Percentiles rank a stretch among this genome's conserved stretches.
Evolutionary conservation across 2,329 filamentous ascomycete species (phyloP).

Genomic region (Arthroderma sp.): DNA sequence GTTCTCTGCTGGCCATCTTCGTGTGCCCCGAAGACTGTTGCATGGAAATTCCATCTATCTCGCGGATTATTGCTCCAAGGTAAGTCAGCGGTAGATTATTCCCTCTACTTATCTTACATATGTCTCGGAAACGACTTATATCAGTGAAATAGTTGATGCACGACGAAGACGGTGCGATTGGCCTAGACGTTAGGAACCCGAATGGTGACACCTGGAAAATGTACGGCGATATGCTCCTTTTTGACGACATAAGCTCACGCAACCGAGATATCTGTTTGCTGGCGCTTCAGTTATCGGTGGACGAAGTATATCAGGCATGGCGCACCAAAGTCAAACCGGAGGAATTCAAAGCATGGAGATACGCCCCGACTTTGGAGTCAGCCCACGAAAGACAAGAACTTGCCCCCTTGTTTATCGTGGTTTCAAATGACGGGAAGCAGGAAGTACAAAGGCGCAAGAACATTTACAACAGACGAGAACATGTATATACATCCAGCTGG

Average conservation of each 20-base stretch:
- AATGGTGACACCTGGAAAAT: background rate
- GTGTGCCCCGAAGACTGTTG: background rate
- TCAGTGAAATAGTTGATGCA: background rate
- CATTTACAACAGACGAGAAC: background rate
- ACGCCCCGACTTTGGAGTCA: constrained; percentile 1
- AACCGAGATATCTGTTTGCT: constrained; percentile 2
- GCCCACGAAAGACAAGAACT: background rate
- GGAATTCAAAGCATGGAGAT: constrained; percentile 1
- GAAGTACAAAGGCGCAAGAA: background rate
- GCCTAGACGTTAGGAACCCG: background rate
- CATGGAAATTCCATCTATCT: background rate
- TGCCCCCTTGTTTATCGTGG: background rate
- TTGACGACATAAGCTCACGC: constrained; percentile 1
- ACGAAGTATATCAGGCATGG: constrained; percentile 2
- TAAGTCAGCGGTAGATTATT: background rate
- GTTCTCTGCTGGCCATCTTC: constrained; percentile 1
- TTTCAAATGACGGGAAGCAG: background rate
- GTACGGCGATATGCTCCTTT: background rate
- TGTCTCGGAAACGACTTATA: too few relatives aligned
- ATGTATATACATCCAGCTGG: constrained; percentile 1
- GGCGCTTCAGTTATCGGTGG: background rate
- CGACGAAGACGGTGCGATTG: constrained; percentile 1
- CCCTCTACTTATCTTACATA: background rate
- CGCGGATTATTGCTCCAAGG: constrained; percentile 1
- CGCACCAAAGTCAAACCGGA: background rate